phyloP scores from a whole-genome alignment of 1,284 basidiomycete genomes.

The Hemileia vastatrix region DNA sequence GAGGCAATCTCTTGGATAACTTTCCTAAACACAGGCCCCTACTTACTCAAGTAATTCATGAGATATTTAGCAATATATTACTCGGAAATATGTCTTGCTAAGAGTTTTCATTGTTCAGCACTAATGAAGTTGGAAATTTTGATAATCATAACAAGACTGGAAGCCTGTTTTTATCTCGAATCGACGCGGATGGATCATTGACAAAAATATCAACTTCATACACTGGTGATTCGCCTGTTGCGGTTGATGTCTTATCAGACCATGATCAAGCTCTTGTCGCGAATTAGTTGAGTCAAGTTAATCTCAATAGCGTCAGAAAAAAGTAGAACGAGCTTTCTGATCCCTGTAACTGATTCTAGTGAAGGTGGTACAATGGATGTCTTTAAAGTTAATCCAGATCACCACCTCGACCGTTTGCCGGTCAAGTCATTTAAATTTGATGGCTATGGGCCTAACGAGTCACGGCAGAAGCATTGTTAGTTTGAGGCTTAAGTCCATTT shows the following conservation, averaged over 20 bases:
- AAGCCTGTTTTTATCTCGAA: conserved; percentile 1
- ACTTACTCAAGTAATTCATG: neutral
- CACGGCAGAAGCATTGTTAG: conserved; percentile 7
- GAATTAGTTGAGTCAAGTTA: conserved; percentile 1
- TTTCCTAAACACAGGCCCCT: too few relatives aligned
- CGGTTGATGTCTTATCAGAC: neutral
- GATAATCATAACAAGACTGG: conserved; percentile 1
- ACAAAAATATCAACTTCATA: neutral
- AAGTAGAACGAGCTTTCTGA: neutral
- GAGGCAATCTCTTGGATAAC: too few relatives aligned
- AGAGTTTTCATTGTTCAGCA: too few relatives aligned
- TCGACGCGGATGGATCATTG: neutral
- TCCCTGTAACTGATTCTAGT: neutral
- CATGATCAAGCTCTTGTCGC: conserved; percentile 5
- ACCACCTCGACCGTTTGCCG: too few relatives aligned
- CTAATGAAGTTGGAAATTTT: neutral
- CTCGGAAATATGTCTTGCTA: too few relatives aligned
- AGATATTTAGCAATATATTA: too few relatives aligned
- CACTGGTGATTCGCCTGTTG: conserved; percentile 4
- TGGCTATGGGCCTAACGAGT: conserved; percentile 7
- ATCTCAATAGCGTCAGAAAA: neutral
- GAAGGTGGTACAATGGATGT: neutral
- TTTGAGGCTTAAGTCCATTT: too few relatives aligned
- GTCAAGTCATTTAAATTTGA: conserved; percentile 4
- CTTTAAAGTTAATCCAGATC: too few relatives aligned